Conservation (phyloP, 805 yeast genomes). For the Ogataea nitratoaversa region DNA sequence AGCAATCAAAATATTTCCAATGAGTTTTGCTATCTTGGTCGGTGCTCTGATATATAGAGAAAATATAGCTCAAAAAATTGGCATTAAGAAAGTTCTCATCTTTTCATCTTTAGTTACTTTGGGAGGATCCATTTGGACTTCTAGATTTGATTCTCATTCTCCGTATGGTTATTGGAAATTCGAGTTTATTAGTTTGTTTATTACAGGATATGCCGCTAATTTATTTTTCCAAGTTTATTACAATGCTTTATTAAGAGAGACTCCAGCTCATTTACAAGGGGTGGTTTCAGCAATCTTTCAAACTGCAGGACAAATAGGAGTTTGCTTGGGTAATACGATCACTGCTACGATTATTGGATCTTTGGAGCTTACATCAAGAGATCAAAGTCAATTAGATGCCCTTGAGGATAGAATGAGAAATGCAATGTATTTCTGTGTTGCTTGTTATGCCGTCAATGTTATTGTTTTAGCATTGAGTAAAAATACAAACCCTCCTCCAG, state of each 20-base stretch:
- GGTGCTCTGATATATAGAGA: slow-evolving; percentile 24
- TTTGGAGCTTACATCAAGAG: not conserved
- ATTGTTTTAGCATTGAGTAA: too few relatives aligned
- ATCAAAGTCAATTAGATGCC: too few relatives aligned
- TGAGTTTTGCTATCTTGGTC: slow-evolving; percentile 27
- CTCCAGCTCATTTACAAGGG: slow-evolving; percentile 40
- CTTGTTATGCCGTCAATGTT: not conserved
- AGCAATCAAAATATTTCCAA: slow-evolving; percentile 34
- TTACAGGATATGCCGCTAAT: too few relatives aligned
- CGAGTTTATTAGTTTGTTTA: too few relatives aligned
- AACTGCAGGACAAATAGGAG: slow-evolving; percentile 34
- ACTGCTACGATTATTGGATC: slow-evolving; percentile 25
- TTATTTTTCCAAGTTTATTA: slow-evolving; percentile 33
- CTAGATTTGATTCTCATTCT: too few relatives aligned
- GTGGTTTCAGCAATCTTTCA: slow-evolving; percentile 35
- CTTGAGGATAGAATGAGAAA: not conserved
- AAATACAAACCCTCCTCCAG: too few relatives aligned
- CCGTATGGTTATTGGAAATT: too few relatives aligned
- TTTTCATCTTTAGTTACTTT: slow-evolving; percentile 1
- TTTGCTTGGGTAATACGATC: slow-evolving; percentile 28
- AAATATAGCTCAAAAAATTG: slow-evolving; percentile 16
- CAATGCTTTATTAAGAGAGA: slow-evolving; percentile 27
- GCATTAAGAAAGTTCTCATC: slow-evolving; percentile 14
- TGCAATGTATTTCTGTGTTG: not conserved
- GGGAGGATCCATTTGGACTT: slow-evolving; percentile 18